These are phyloP conservation scores for Chrysanthemum makinoi DNA, from an alignment of 129 eudicot species.

Conservation along the genomic window DNA sequence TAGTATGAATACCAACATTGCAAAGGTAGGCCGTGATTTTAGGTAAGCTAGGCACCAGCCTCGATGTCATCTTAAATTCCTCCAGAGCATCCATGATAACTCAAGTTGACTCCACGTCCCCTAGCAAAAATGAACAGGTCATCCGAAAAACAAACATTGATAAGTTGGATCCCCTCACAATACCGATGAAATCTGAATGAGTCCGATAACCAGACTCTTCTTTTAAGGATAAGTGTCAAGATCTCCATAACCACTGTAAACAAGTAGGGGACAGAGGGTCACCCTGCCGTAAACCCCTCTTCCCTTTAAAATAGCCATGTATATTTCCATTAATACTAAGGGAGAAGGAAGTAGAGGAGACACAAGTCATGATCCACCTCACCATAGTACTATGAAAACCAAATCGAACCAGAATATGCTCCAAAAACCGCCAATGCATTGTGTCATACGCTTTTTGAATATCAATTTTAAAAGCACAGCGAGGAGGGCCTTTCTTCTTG, in stretches of 20 bases:
- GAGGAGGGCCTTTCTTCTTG: not conserved
- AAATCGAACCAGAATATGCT: not conserved
- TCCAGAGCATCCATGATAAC: not conserved
- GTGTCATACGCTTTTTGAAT: not conserved
- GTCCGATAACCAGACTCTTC: not conserved
- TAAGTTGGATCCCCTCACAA: not conserved
- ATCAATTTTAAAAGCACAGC: constrained; percentile 9
- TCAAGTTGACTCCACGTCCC: not conserved
- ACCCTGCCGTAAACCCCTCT: not conserved
- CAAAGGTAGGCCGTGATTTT: not conserved
- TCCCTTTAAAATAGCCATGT: not conserved
- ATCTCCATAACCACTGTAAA: not conserved
- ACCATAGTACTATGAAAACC: not conserved
- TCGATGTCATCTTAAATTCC: not conserved
- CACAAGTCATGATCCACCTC: constrained; percentile 1
- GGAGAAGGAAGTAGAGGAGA: not conserved
- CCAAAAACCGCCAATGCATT: not conserved
- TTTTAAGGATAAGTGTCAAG: not conserved
- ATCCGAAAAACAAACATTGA: not conserved
- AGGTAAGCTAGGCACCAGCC: not conserved
- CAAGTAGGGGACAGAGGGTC: not conserved
- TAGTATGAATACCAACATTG: not conserved
- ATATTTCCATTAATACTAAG: not conserved
- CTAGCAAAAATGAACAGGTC: not conserved
- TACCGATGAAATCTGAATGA: not conserved